Evolutionary conservation across 495 filamentous ascomycete species (phyloP).

Genomic region (Penicillium pulvis): DNA sequence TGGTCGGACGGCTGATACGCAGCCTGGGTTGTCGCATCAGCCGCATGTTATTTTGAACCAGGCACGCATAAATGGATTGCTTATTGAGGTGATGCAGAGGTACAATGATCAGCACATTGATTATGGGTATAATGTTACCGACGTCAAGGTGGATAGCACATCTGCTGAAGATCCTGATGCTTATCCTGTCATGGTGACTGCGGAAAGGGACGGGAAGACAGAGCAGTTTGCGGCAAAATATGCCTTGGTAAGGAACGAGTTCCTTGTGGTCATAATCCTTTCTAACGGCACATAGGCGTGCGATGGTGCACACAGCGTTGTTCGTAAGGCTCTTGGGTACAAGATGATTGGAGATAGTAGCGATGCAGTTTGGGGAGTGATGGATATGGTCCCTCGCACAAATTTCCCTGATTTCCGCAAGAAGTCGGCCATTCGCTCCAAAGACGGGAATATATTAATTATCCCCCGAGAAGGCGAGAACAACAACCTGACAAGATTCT

Average conservation of each 20-base stretch:
- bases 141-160: slow-evolving; percentile 54
- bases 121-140: slow-evolving; percentile 60
- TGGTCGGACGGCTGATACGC: slow-evolving; percentile 60
- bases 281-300: slow-evolving; percentile 54
- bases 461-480: slow-evolving; percentile 69
- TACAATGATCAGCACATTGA: slow-evolving; percentile 55
- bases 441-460: slow-evolving; percentile 64
- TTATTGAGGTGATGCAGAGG: slow-evolving; percentile 54
- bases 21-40: slow-evolving; percentile 63
- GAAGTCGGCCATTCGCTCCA: slow-evolving; percentile 63
- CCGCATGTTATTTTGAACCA: slow-evolving; percentile 80
- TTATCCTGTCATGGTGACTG: slow-evolving; percentile 56
- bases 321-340: slow-evolving; percentile 68
- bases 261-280: not conserved
- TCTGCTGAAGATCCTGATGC: slow-evolving; percentile 41
- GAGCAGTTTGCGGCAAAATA: slow-evolving; percentile 66
- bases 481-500: slow-evolving; percentile 67
- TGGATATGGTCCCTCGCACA: slow-evolving; percentile 76
- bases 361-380: slow-evolving; percentile 79
- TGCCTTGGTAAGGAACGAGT: slow-evolving; percentile 54
- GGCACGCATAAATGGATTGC: slow-evolving; percentile 66
- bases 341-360: slow-evolving; percentile 74
- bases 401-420: slow-evolving; percentile 82
- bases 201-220: slow-evolving; percentile 52
- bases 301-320: slow-evolving; percentile 74